phyloP scores from a whole-genome alignment of 225 moss, liverwort and hornwort genomes.

The Bryum argenteum region DNA sequence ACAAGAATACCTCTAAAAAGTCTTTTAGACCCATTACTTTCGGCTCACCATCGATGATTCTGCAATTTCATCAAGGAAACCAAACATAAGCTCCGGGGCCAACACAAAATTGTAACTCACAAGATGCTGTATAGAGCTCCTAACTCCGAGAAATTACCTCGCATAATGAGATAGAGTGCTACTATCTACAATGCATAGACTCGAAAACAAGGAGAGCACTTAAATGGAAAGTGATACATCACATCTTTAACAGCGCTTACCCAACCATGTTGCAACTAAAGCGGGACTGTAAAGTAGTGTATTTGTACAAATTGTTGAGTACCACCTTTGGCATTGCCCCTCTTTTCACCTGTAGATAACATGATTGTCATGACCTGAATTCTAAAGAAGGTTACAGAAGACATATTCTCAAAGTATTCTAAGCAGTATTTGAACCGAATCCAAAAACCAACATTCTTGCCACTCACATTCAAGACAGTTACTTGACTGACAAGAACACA shows the following conservation, averaged over 20 bases:
- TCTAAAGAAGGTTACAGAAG: not conserved
- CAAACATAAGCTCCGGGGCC: conserved; percentile 15
- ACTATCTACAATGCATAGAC: conserved; percentile 2
- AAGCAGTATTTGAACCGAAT: conserved; percentile 10
- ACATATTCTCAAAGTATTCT: not conserved
- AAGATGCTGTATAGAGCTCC: conserved; percentile 13
- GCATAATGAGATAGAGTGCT: not conserved
- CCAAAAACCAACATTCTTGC: conserved; percentile 6
- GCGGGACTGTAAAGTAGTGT: conserved; percentile 78
- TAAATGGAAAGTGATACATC: not conserved
- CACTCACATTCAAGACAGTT: not conserved
- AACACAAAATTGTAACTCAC: conserved; percentile 15
- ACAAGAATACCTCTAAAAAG: conserved; percentile 66
- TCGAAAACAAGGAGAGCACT: not conserved
- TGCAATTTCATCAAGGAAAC: conserved; percentile 35
- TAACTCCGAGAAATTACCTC: not conserved
- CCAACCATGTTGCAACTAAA: conserved; percentile 99
- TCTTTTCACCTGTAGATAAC: conserved; percentile 76
- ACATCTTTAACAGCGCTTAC: conserved; percentile 43
- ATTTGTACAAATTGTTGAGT: conserved; percentile 88
- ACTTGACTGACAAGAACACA: not conserved
- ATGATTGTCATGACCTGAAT: conserved; percentile 2
- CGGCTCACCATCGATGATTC: conserved; percentile 86
- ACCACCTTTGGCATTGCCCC: conserved; percentile 90
- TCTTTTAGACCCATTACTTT: conserved; percentile 84